Evolutionary conservation across 2,329 filamentous ascomycete genomes (phyloP).

Genomic region (Fulvia fulva): DNA sequence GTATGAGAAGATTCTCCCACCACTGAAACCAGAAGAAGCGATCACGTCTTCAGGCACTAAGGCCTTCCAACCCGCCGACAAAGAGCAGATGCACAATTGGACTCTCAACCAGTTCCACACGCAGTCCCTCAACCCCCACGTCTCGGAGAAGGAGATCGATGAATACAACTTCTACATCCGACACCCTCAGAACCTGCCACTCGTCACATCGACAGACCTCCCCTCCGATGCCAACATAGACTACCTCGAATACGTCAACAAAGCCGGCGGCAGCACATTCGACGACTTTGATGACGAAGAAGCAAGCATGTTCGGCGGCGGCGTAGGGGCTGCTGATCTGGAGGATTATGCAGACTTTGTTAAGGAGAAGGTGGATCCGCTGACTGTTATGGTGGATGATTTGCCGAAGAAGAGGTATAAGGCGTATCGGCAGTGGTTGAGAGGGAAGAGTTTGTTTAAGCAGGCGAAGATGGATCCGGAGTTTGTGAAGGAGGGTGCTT

Average conservation of each 20-base stretch:
- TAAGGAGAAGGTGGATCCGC: conserved; percentile 70
- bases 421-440: conserved; percentile 88
- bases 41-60: conserved; percentile 4
- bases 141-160: conserved; percentile 69
- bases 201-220: conserved; percentile 65
- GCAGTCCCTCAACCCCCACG: conserved; percentile 79
- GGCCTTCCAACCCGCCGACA: conserved; percentile 59
- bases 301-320: conserved; percentile 45
- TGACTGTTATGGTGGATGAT: conserved; percentile 86
- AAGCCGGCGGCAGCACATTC: conserved; percentile 55
- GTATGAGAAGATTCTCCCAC: conserved; percentile 4
- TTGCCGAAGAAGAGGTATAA: conserved; percentile 91
- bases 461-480: conserved; percentile 60
- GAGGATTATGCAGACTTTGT: conserved; percentile 74
- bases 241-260: conserved; percentile 76
- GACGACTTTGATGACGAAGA: conserved; percentile 43
- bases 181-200: conserved; percentile 82
- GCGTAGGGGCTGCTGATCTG: conserved; percentile 60
- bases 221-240: conserved; percentile 58
- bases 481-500: conserved; percentile 24
- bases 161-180: conserved; percentile 87
- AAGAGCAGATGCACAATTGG: conserved; percentile 79
- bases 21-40: conserved; percentile 5
- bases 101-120: conserved; percentile 81
- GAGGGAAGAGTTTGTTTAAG: conserved; percentile 93